Conservation (phyloP, 1,284 basidiomycete genomes). For the Peniophora sp. region DNA sequence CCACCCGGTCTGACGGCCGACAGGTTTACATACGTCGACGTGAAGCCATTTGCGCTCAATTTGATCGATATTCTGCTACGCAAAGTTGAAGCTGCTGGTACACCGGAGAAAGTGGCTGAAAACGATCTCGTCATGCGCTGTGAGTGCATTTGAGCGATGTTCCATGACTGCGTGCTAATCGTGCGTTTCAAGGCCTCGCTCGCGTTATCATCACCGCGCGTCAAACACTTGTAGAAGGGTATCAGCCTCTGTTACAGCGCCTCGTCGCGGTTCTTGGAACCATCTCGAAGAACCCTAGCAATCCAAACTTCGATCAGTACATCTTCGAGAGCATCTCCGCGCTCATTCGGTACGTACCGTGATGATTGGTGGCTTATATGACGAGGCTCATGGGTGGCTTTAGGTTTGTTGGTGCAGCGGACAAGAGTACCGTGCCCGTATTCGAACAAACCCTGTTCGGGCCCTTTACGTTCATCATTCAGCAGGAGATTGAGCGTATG, state of each 20-base stretch:
- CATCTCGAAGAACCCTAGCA: conserved; percentile 94
- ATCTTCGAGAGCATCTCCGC: conserved; percentile 94
- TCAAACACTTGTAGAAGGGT: conserved; percentile 64
- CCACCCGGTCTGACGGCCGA: neutral
- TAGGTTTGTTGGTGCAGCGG: conserved; percentile 76
- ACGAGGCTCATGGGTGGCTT: conserved; percentile 4
- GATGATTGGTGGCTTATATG: neutral
- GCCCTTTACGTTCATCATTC: conserved; percentile 83
- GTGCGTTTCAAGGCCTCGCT: conserved; percentile 65
- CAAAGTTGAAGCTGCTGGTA: conserved; percentile 78
- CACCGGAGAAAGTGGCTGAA: conserved; percentile 92
- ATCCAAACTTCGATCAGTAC: conserved; percentile 96
- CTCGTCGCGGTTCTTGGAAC: conserved; percentile 79
- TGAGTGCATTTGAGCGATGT: conserved; percentile 26
- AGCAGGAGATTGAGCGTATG: conserved; percentile 88
- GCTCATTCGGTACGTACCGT: conserved; percentile 61
- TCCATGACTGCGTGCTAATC: conserved; percentile 3
- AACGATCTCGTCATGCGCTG: conserved; percentile 99
- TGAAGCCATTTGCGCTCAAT: conserved; percentile 73
- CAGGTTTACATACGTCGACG: conserved; percentile 83
- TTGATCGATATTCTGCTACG: conserved; percentile 74
- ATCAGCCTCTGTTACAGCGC: conserved; percentile 63
- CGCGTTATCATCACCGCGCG: conserved; percentile 87
- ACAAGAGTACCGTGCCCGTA: conserved; percentile 53
- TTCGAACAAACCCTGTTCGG: conserved; percentile 85